Evolutionary conservation across 2,329 filamentous ascomycete genomes (phyloP), one percentile per base, ranked within the genome.

Genomic region (Talaromyces albobiverticillius): DNA sequence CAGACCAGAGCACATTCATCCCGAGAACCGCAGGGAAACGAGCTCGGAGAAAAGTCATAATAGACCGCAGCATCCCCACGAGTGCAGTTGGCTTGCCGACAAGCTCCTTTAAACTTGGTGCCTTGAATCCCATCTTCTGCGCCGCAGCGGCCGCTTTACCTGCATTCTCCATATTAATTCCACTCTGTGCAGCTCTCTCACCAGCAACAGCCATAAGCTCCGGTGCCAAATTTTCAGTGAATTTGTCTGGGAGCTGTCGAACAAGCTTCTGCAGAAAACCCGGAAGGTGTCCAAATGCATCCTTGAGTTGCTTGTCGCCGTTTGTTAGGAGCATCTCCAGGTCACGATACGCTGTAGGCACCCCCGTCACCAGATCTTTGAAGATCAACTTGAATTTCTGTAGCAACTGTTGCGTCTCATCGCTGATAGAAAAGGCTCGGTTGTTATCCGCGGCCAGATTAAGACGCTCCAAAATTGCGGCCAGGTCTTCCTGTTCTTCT

Each of bases 1-100:
- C 77, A 59, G 89, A 94, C 85, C 95, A 90, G 14, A 97, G 79
- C 16, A 96, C 86, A 70, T 95, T 97, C 52, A 93, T 92, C 11
- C 92, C 92, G 57, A 96, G 83, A 59, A 96, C 87, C 0, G 91
- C 91, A 0, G 94, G 94, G 81, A 95, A 97, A 43, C 93, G 80
- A 57, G 89, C 77, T 72, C 92, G 90, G 54, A 99, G 73, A 50
- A 92, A 93, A 56, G 89, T 89, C 66, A 97, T 86, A 53, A 97
- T 96, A n/a, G 88, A 90, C 66, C 88, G 87, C 45, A 99, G 76
- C 81, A 96, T 87, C 3, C 85, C 84, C 1, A 89, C 89, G 3
- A 96, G 81, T 0, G 90, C 87, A n/a, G 91, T 89, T 2, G 95
- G 89, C 61, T 95, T 93, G 3, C 88, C 89, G 3, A 95, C 83